A percentile compares a stretch with the other conserved stretches of the same genome.
Conservation (phyloP, 106 monocot species). For the Acorus calamus region DNA sequence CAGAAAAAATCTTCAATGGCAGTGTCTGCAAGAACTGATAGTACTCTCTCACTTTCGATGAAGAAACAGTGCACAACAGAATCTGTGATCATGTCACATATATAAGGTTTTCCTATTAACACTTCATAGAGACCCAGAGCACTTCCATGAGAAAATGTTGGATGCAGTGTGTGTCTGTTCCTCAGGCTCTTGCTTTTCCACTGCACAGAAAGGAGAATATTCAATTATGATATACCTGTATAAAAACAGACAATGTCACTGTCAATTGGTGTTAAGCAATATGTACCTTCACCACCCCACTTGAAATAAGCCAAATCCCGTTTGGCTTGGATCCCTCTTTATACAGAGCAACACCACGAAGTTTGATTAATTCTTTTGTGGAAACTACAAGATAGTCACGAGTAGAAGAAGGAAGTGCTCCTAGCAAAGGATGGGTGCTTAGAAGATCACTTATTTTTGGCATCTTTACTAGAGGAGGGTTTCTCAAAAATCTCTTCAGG, state of each 20-base stretch:
- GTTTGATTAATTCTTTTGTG: constrained; percentile 64
- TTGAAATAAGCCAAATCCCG: constrained; percentile 85
- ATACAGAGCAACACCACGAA: constrained; percentile 46
- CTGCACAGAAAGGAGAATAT: constrained; percentile 24
- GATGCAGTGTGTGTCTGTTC: constrained; percentile 70
- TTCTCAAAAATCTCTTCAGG: constrained; percentile 71
- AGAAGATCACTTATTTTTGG: constrained; percentile 65
- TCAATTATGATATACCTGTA: too few species aligned
- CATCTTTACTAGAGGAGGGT: constrained; percentile 91
- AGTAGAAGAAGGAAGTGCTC: constrained; percentile 59
- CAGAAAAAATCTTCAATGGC: constrained; percentile 79
- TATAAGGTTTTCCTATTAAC: constrained; percentile 71
- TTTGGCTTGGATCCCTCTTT: constrained; percentile 77
- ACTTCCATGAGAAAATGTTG: constrained; percentile 81
- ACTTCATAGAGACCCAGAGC: constrained; percentile 95
- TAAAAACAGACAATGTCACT: too few species aligned
- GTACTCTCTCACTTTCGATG: constrained; percentile 77
- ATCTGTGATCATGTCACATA: constrained; percentile 85
- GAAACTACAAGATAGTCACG: constrained; percentile 41
- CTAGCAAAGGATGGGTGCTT: constrained; percentile 66
- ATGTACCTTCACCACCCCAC: constrained; percentile 76
- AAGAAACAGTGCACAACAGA: constrained; percentile 92
- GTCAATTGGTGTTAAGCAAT: too few species aligned
- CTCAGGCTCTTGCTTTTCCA: constrained; percentile 58
- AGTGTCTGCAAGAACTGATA: constrained; percentile 38